These are phyloP conservation scores for Chimonanthus salicifolius DNA, from an alignment of 164 flowering plant species.

Conservation along the genomic window DNA sequence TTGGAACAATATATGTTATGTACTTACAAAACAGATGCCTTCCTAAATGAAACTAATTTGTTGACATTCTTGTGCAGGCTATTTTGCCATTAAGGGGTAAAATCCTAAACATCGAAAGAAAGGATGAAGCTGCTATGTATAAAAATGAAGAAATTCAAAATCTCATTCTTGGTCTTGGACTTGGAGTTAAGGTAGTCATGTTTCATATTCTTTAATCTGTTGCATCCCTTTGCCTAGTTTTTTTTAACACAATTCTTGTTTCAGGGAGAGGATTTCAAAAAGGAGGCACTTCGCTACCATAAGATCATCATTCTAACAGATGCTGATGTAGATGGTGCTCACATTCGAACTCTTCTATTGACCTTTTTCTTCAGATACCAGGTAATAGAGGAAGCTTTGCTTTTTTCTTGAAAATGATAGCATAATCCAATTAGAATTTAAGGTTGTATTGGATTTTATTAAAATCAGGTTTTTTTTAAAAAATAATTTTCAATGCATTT, in stretches of 20 bases:
- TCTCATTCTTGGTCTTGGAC: constrained; percentile 86
- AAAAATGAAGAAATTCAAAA: constrained; percentile 93
- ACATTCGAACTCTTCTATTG: constrained; percentile 84
- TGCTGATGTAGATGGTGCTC: constrained; percentile 99
- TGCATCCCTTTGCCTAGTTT: not conserved
- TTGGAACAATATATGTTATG: too few relatives aligned
- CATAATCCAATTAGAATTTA: too few relatives aligned
- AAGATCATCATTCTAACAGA: constrained; percentile 93
- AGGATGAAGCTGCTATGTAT: constrained; percentile 94
- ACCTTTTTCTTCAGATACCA: constrained; percentile 98
- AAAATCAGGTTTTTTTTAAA: too few relatives aligned
- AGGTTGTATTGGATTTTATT: too few relatives aligned
- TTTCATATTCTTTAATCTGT: not conserved
- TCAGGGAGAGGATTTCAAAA: constrained; percentile 93
- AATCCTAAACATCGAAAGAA: constrained; percentile 84
- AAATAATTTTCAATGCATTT: too few relatives aligned
- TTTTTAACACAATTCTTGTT: constrained; percentile 6
- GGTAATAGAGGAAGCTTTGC: constrained; percentile 33
- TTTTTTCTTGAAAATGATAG: not conserved
- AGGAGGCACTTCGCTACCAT: constrained; percentile 89
- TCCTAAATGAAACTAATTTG: not conserved
- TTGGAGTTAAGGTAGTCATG: constrained; percentile 81
- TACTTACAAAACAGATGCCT: not conserved
- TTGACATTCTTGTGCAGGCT: constrained; percentile 45
- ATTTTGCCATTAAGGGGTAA: constrained; percentile 94